Evolutionary conservation across 768 basidiomycete species (phyloP).

Genomic region (Pleurotus citrinopileatus): DNA sequence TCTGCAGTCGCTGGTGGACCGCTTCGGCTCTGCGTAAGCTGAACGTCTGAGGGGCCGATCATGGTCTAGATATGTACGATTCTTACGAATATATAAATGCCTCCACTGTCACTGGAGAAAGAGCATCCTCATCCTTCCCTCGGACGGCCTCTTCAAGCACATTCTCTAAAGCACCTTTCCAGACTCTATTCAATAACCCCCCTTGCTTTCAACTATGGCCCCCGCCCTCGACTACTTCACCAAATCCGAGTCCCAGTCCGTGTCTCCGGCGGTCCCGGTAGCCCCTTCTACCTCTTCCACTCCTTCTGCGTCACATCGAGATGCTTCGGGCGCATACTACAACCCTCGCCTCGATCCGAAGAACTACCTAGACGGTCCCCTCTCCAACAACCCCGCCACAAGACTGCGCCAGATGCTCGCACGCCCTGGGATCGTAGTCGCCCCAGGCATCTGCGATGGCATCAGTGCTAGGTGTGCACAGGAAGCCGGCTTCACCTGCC

Average conservation of each 20-base stretch:
- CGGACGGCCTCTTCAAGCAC: too few relatives aligned
- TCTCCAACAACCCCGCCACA: slow-evolving; percentile 67
- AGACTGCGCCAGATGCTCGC: slow-evolving; percentile 68
- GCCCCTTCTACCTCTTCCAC: background rate
- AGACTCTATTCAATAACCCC: too few relatives aligned
- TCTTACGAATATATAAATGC: too few relatives aligned
- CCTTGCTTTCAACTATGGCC: slow-evolving; percentile 13
- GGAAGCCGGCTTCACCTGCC: slow-evolving; percentile 75
- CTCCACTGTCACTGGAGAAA: too few relatives aligned
- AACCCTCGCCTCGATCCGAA: slow-evolving; percentile 68
- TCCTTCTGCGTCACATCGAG: background rate
- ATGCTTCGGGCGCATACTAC: slow-evolving; percentile 38
- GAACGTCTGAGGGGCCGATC: too few relatives aligned
- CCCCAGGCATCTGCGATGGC: slow-evolving; percentile 75
- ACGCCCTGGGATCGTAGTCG: slow-evolving; percentile 72
- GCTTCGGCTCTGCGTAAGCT: too few relatives aligned
- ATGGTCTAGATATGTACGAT: too few relatives aligned
- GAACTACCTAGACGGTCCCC: slow-evolving; percentile 65
- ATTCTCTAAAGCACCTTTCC: too few relatives aligned
- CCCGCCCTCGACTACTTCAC: slow-evolving; percentile 16
- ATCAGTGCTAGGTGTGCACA: slow-evolving; percentile 78
- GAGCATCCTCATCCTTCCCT: too few relatives aligned
- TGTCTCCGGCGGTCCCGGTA: background rate
- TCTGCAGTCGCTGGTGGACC: too few relatives aligned
- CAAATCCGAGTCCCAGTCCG: background rate